These are phyloP conservation scores for Petasospora fabianii DNA, from an alignment of 1,139 yeast species.

Conservation along the genomic window DNA sequence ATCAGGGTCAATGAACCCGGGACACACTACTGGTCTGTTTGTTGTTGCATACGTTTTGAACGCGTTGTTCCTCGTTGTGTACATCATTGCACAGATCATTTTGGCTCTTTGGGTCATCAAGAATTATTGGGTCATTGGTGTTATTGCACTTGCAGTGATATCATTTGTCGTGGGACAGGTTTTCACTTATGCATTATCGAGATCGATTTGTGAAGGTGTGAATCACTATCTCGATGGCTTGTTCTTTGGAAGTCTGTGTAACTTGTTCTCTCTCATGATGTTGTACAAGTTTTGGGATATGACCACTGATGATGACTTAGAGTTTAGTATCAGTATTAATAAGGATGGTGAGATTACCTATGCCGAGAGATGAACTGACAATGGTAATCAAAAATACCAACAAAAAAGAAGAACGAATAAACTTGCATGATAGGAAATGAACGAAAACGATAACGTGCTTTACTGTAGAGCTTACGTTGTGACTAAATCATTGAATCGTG, in stretches of 20 bases:
- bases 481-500: no score
- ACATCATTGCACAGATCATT: conserved; percentile 65
- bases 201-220: conserved; percentile 61
- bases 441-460: no score
- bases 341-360: conserved; percentile 32
- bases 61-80: conserved; percentile 59
- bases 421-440: no score
- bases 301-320: conserved; percentile 93
- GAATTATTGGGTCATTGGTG: conserved; percentile 87
- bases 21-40: conserved; percentile 62
- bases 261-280: conserved; percentile 87
- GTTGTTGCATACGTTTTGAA: conserved; percentile 67
- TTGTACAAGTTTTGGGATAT: conserved; percentile 94
- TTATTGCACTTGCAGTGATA: conserved; percentile 61
- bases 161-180: conserved; percentile 84
- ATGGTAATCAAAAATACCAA: background rate
- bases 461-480: no score
- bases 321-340: conserved; percentile 63
- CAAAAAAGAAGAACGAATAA: background rate
- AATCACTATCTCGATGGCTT: conserved; percentile 89
- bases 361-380: conserved; percentile 12
- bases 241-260: conserved; percentile 78
- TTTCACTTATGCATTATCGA: conserved; percentile 64
- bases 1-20: conserved; percentile 32
- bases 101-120: conserved; percentile 65